phyloP scores from a whole-genome alignment of 208 protist genomes.

The Acanthamoeba culbertsoni region DNA sequence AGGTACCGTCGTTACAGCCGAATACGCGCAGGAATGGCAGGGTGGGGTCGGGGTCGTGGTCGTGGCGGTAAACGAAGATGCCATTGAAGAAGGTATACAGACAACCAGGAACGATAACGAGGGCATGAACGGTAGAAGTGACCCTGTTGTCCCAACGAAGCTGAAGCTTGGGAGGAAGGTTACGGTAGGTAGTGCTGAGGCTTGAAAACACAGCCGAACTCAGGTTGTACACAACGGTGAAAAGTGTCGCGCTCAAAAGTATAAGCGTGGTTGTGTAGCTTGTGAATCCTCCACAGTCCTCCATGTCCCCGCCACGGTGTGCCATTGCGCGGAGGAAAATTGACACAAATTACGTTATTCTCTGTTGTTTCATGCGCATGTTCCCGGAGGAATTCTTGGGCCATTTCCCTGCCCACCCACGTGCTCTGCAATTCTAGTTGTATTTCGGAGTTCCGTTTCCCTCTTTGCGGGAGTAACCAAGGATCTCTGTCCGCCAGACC shows the following conservation, averaged over 20 bases:
- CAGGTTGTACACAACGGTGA: constrained; percentile 1
- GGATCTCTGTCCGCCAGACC: too few relatives aligned
- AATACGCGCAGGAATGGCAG: background rate
- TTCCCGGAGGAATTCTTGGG: too few relatives aligned
- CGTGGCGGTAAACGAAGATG: background rate
- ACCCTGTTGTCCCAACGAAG: constrained; percentile 26
- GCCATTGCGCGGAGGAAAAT: too few relatives aligned
- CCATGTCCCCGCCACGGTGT: too few relatives aligned
- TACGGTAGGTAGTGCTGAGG: background rate
- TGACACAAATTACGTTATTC: too few relatives aligned
- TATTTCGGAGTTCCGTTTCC: too few relatives aligned
- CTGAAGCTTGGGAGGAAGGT: background rate
- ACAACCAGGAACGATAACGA: background rate
- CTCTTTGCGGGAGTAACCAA: background rate
- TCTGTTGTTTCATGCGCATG: background rate
- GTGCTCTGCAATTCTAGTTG: too few relatives aligned
- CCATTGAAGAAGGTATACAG: background rate
- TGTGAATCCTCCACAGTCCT: background rate
- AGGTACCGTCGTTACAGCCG: too few relatives aligned
- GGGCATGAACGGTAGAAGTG: background rate
- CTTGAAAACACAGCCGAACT: background rate
- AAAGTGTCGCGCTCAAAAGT: background rate
- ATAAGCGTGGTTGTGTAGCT: background rate
- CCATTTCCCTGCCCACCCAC: too few relatives aligned
- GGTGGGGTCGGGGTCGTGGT: background rate